Conservation (phyloP, 257 asterid species). For the Nicotiana paniculata region DNA sequence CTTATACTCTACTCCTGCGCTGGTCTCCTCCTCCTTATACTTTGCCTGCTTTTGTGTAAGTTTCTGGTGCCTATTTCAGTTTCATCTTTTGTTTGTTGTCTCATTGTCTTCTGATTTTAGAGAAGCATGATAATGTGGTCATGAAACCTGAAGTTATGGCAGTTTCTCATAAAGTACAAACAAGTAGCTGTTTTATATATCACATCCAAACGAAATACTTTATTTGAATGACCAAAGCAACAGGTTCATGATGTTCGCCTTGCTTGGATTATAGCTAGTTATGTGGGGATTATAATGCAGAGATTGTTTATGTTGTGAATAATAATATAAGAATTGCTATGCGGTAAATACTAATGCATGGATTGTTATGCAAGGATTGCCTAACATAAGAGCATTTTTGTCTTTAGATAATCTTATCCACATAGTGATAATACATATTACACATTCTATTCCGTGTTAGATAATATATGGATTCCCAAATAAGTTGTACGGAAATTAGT, state of each 20-base stretch:
- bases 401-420: no score
- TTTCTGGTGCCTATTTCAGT: conserved; percentile 20
- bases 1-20: conserved; percentile 93
- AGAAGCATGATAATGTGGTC: background rate
- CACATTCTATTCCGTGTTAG: no score
- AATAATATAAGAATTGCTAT: no score
- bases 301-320: no score
- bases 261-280: no score
- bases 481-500: background rate
- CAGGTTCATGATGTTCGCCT: background rate
- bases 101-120: background rate
- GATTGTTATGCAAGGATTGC: no score
- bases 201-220: background rate
- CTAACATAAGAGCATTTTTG: no score
- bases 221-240: background rate
- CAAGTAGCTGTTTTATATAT: background rate
- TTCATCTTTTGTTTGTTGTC: background rate
- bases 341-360: no score
- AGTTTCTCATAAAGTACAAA: background rate
- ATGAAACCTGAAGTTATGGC: background rate
- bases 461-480: no score
- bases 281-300: no score
- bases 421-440: no score
- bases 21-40: conserved; percentile 81
- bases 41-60: conserved; percentile 76